These are phyloP conservation scores for Clarireedia homoeocarpa DNA, from an alignment of 2,329 filamentous ascomycete genomes.

Conservation along the genomic window DNA sequence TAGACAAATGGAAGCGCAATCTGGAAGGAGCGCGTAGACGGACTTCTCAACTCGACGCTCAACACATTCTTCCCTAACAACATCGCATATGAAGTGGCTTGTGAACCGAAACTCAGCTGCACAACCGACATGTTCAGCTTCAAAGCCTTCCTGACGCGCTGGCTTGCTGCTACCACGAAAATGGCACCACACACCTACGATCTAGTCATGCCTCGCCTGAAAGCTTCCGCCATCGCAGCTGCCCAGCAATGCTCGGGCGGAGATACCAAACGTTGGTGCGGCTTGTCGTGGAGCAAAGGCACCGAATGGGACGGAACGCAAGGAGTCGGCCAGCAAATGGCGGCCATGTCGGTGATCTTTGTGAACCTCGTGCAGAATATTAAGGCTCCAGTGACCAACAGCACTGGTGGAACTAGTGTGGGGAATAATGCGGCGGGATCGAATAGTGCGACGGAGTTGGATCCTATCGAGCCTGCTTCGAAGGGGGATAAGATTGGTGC, in stretches of 20 bases:
- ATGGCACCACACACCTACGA: slow-evolving; percentile 50
- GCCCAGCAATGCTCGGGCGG: slow-evolving; percentile 52
- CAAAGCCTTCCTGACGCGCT: slow-evolving; percentile 58
- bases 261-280: slow-evolving; percentile 38
- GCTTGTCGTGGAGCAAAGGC: slow-evolving; percentile 48
- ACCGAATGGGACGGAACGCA: slow-evolving; percentile 43
- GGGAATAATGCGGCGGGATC: slow-evolving; percentile 22
- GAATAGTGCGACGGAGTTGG: slow-evolving; percentile 11
- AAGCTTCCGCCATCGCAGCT: slow-evolving; percentile 46
- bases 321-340: slow-evolving; percentile 66
- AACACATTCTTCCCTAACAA: slow-evolving; percentile 36
- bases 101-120: slow-evolving; percentile 46
- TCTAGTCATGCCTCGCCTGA: slow-evolving; percentile 45
- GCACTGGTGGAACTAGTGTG: slow-evolving; percentile 32
- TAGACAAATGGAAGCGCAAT: slow-evolving; percentile 30
- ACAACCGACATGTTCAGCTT: slow-evolving; percentile 58
- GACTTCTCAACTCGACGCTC: slow-evolving; percentile 30
- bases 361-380: slow-evolving; percentile 30
- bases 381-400: slow-evolving; percentile 24
- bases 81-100: slow-evolving; percentile 52
- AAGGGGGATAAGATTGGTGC: slow-evolving; percentile 35
- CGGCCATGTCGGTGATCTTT: slow-evolving; percentile 53
- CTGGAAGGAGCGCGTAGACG: slow-evolving; percentile 32
- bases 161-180: slow-evolving; percentile 49
- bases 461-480: slow-evolving; percentile 25